phyloP scores from a whole-genome alignment of 192 early-diverging fungal genomes.

The Geosiphon pyriformis region DNA sequence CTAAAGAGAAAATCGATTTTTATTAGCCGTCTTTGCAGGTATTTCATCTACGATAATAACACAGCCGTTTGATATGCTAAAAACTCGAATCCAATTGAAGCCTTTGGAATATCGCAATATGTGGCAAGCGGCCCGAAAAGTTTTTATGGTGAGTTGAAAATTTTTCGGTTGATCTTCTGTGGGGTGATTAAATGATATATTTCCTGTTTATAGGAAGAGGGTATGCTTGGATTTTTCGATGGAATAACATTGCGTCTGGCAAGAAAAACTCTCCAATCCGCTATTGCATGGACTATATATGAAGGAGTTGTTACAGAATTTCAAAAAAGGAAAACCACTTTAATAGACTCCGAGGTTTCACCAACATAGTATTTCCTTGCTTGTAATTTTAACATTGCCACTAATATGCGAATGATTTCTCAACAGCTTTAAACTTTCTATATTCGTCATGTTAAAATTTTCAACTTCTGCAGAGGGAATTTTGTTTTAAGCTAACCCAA shows the following conservation, averaged over 20 bases:
- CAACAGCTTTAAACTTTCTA: too few species aligned
- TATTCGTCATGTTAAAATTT: too few species aligned
- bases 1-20: too few species aligned
- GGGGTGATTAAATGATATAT: background rate
- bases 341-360: too few species aligned
- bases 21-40: slow-evolving; percentile 58
- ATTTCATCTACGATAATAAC: slow-evolving; percentile 73
- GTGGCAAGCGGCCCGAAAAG: slow-evolving; percentile 40
- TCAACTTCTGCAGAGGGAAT: too few species aligned
- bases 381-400: too few species aligned
- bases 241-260: slow-evolving; percentile 77
- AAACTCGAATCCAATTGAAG: slow-evolving; percentile 88
- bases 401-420: too few species aligned
- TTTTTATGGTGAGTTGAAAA: slow-evolving; percentile 36
- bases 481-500: too few species aligned
- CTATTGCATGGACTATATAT: slow-evolving; percentile 91
- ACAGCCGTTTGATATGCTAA: slow-evolving; percentile 92
- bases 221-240: slow-evolving; percentile 71
- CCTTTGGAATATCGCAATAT: slow-evolving; percentile 62
- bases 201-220: slow-evolving; percentile 58
- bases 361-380: too few species aligned
- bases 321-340: slow-evolving; percentile 1
- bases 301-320: slow-evolving; percentile 64
- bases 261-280: slow-evolving; percentile 78
- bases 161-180: background rate